Evolutionary conservation across 208 protist species (phyloP).

Genomic region (Wallacemonas sp.): DNA sequence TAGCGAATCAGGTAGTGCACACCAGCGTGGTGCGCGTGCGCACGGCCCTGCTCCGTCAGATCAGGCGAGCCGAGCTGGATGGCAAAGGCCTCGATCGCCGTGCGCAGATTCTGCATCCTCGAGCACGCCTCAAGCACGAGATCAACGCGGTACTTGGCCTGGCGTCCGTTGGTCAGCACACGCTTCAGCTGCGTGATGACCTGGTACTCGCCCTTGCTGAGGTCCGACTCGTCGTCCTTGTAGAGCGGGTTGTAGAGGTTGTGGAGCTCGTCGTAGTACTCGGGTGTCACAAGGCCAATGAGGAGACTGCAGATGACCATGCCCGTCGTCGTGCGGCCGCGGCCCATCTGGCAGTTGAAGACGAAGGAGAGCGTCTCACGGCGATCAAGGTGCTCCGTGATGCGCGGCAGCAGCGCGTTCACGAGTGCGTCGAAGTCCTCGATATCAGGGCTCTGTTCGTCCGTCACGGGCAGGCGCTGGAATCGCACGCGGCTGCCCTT

Average conservation of each 20-base stretch:
- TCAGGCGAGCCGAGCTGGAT: constrained; percentile 70
- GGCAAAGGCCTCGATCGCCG: constrained; percentile 79
- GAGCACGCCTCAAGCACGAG: constrained; percentile 86
- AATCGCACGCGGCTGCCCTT: constrained; percentile 65
- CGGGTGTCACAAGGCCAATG: constrained; percentile 79
- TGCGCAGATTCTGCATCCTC: constrained; percentile 88
- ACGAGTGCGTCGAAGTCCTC: constrained; percentile 82
- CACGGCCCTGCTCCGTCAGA: constrained; percentile 64
- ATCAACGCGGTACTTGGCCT: constrained; percentile 77
- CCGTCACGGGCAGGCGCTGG: constrained; percentile 81
- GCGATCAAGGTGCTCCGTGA: constrained; percentile 68
- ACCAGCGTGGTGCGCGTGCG: constrained; percentile 80
- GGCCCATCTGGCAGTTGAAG: constrained; percentile 92
- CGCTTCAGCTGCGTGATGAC: constrained; percentile 83
- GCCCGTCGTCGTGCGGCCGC: constrained; percentile 86
- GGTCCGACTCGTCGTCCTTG: constrained; percentile 40
- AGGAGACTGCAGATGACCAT: constrained; percentile 90
- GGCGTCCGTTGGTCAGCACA: constrained; percentile 62
- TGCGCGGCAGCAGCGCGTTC: constrained; percentile 58
- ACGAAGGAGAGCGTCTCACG: constrained; percentile 86
- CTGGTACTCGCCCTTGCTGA: constrained; percentile 72
- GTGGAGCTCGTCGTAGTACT: constrained; percentile 87
- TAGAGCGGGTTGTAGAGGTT: constrained; percentile 71
- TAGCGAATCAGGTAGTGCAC: constrained; percentile 88
- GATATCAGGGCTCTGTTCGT: constrained; percentile 84